Conservation (phyloP, 805 yeast genomes). For the Candida pseudofarinosa region DNA sequence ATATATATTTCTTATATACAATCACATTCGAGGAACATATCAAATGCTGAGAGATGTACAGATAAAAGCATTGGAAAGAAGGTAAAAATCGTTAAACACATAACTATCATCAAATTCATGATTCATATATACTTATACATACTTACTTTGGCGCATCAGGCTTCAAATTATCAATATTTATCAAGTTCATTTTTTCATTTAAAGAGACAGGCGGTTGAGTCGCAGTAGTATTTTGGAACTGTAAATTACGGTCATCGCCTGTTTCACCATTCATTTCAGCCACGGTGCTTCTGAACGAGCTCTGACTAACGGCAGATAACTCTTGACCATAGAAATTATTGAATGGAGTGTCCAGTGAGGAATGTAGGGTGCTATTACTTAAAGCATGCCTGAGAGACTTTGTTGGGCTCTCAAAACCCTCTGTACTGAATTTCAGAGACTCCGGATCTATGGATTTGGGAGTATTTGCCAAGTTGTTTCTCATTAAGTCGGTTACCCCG, state of each 20-base stretch:
- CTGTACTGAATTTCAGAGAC: neutral
- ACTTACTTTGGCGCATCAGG: neutral
- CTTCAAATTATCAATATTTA: constrained; percentile 24
- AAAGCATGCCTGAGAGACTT: neutral
- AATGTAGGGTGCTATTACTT: neutral
- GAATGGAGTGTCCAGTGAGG: neutral
- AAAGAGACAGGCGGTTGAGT: constrained; percentile 40
- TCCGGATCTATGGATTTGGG: neutral
- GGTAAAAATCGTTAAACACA: too few relatives aligned
- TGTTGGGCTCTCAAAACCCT: neutral
- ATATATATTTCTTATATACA: too few relatives aligned
- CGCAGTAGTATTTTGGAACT: constrained; percentile 9
- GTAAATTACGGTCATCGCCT: constrained; percentile 12
- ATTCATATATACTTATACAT: neutral
- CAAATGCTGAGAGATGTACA: too few relatives aligned
- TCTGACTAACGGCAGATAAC: constrained; percentile 9
- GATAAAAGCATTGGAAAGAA: too few relatives aligned
- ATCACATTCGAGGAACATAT: too few relatives aligned
- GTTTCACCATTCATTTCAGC: constrained; percentile 27
- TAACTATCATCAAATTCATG: neutral
- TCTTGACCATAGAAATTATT: neutral
- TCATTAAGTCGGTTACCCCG: constrained; percentile 35
- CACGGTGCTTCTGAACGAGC: constrained; percentile 22
- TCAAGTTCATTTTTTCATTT: constrained; percentile 40
- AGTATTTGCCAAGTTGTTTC: constrained; percentile 19